phyloP scores from a whole-genome alignment of 2,329 filamentous ascomycete genomes.

The Aspergillus latus region DNA sequence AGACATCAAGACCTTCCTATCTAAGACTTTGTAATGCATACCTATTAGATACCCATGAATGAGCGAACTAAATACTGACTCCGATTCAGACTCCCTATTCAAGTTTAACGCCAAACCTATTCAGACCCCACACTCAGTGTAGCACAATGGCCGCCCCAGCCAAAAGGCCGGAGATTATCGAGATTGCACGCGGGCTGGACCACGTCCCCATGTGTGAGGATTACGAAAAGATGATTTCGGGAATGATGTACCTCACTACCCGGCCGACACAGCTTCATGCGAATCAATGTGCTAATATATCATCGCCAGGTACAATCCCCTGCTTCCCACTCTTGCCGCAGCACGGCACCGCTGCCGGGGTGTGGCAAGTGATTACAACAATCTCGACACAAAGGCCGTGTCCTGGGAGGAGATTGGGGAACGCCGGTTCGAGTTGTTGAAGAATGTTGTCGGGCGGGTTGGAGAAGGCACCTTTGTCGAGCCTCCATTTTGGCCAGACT shows the following conservation, averaged over 20 bases:
- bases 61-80: background rate
- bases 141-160: conserved; percentile 21
- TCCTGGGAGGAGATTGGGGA: conserved; percentile 29
- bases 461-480: conserved; percentile 34
- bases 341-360: conserved; percentile 31
- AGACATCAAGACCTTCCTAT: too few species aligned
- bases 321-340: conserved; percentile 26
- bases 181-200: conserved; percentile 27
- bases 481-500: conserved; percentile 34
- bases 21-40: too few species aligned
- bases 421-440: conserved; percentile 27
- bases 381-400: conserved; percentile 26
- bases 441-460: conserved; percentile 29
- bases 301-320: conserved; percentile 31
- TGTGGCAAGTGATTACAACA: conserved; percentile 31
- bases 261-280: background rate
- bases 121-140: background rate
- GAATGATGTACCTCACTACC: conserved; percentile 31
- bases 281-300: background rate
- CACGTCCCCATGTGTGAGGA: conserved; percentile 34
- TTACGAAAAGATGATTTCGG: conserved; percentile 38
- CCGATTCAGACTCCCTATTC: too few species aligned
- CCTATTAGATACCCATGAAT: too few species aligned
- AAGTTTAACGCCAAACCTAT: background rate
- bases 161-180: conserved; percentile 34